Base-by-base conservation (phyloP, 2,329 filamentous ascomycete genomes). In the Sporothrix dimorphospora region DNA sequence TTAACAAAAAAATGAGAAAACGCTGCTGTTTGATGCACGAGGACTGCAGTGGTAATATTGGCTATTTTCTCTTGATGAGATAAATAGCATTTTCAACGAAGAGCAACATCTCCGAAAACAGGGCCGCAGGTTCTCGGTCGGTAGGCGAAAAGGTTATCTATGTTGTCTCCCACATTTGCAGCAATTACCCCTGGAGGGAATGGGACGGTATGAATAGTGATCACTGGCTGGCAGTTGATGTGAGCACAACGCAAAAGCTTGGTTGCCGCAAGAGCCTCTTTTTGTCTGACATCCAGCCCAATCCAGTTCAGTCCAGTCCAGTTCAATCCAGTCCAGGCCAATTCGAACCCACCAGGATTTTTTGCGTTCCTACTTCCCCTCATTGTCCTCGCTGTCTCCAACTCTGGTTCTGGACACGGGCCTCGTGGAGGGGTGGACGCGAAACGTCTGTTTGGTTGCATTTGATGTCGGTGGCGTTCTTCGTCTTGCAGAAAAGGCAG, bases 371-470 rank as follows among this genome's bases (percentile, higher is more conserved):
- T 40, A 8, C 55, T 69, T 47, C 51, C 34, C 67, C 51, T 69
- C 51, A 69, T 6, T 12, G 8, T 12, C 49, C 49, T 53, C 49
- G 24, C n/a, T 16, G 34, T 69, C 38, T 8, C 40, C 19, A 69
- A 59, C 27, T 47, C 14, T 69, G 51, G 67, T 57, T 69, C 24
- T 69, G 51, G 12, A 69, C 66, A 69, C 66, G 66, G 66, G 47
- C 66, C 66, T 69, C 47, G 57, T 21, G 34, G 34, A 57, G 53
- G 12, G 27, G 27, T 27, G 24, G 55, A 57, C 38, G 11, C 30
- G 24, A 51, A 30, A 30, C 7, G 21, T 30, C 61, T 47, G 61
- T 47, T 65, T 51, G 63, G 42, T 69, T 55, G 11, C n/a, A 53
- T 53, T 9, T 45, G 21, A 47, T 47, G n/a, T 30, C n/a, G n/a